Conservation (phyloP, 306 rosid species). For the Corylus heterophylla region DNA sequence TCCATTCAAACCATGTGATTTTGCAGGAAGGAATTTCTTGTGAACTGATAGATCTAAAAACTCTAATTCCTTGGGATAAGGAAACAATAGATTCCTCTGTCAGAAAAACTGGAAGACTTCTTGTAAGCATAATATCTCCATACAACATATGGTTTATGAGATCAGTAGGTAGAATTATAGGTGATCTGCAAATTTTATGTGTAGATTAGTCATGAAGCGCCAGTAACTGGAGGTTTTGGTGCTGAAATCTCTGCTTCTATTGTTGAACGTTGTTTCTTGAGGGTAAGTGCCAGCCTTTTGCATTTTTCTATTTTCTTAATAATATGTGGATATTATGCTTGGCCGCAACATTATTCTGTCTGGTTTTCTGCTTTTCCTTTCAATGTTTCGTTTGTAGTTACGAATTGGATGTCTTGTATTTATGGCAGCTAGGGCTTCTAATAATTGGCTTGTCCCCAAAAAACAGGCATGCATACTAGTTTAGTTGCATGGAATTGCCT, state of each 20-base stretch:
- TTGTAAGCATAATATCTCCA: conserved; percentile 54
- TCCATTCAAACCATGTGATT: conserved; percentile 19
- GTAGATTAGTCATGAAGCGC: conserved; percentile 99
- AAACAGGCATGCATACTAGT: not conserved
- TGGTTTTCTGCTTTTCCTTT: not conserved
- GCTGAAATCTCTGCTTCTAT: conserved; percentile 96
- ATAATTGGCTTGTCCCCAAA: not conserved
- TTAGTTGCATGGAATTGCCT: not conserved
- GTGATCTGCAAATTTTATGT: conserved; percentile 22
- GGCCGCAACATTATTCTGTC: not conserved
- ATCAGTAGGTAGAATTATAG: conserved; percentile 2
- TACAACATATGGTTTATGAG: conserved; percentile 7
- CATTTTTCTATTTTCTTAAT: not conserved
- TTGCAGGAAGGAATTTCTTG: conserved; percentile 95
- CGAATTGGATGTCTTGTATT: not conserved
- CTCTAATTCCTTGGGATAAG: conserved; percentile 98
- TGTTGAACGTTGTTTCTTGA: conserved; percentile 82
- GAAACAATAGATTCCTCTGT: conserved; percentile 92
- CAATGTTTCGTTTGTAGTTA: not conserved
- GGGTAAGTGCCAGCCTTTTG: conserved; percentile 53
- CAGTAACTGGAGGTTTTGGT: conserved; percentile 92
- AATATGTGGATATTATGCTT: not conserved
- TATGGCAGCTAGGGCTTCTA: not conserved
- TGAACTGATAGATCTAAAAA: conserved; percentile 85
- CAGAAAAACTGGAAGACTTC: conserved; percentile 87